phyloP scores from a whole-genome alignment of 2,329 filamentous ascomycete genomes.

The Akanthomyces uredinophilus region DNA sequence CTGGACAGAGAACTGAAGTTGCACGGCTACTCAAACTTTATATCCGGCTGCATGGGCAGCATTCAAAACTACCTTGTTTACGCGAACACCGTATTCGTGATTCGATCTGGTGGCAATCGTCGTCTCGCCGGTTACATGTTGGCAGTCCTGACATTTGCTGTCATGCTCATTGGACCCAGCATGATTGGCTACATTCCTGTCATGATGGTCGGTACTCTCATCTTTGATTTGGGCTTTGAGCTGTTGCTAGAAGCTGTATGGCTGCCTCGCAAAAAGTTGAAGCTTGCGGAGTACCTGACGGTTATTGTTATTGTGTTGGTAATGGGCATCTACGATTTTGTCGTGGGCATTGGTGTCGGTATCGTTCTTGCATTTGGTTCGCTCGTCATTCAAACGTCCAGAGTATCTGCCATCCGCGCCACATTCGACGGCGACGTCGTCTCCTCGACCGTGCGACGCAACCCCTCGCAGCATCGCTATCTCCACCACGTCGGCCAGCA shows the following conservation, averaged over 20 bases:
- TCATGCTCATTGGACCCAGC: constrained; percentile 79
- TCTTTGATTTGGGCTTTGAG: constrained; percentile 92
- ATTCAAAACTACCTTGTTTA: constrained; percentile 98
- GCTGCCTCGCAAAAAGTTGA: constrained; percentile 82
- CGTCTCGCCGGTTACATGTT: constrained; percentile 82
- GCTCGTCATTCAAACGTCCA: constrained; percentile 85
- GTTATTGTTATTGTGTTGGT: constrained; percentile 85
- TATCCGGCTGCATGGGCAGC: constrained; percentile 82
- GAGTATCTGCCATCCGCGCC: constrained; percentile 80
- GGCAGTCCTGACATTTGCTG: constrained; percentile 69
- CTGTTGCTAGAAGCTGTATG: constrained; percentile 83
- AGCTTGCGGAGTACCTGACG: constrained; percentile 82
- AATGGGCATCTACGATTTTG: constrained; percentile 97
- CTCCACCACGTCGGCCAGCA: constrained; percentile 80
- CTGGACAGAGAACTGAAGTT: constrained; percentile 88
- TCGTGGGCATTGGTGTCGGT: constrained; percentile 85
- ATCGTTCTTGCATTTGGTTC: constrained; percentile 88
- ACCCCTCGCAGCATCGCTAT: constrained; percentile 83
- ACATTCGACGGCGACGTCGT: constrained; percentile 88
- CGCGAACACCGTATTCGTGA: constrained; percentile 95
- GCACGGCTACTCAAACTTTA: constrained; percentile 86
- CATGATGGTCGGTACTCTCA: constrained; percentile 92
- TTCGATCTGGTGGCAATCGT: constrained; percentile 83
- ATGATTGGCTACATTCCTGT: constrained; percentile 93
- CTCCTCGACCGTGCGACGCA: constrained; percentile 86